Conservation (phyloP, 2,329 filamentous ascomycete species). For the Claviceps humidiphila region DNA sequence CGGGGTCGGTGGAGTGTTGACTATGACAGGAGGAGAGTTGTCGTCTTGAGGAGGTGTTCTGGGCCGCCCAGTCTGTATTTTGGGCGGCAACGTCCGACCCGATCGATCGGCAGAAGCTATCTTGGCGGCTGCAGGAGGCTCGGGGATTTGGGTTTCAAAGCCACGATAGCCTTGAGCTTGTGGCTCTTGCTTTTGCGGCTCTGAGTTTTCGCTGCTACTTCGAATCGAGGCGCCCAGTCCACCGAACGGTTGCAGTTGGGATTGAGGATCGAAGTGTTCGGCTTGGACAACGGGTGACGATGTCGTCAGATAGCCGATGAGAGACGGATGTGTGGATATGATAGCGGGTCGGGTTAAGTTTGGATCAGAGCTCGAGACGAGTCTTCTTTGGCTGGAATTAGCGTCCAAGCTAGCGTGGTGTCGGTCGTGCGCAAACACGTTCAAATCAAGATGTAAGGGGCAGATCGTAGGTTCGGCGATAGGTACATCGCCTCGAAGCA, state of each 20-base stretch:
- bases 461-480: neutral
- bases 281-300: constrained; percentile 55
- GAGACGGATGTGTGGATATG: constrained; percentile 45
- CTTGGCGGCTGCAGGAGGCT: constrained; percentile 18
- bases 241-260: constrained; percentile 21
- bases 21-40: constrained; percentile 38
- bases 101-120: constrained; percentile 16
- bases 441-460: neutral
- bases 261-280: constrained; percentile 26
- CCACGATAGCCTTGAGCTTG: neutral
- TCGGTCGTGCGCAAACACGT: neutral
- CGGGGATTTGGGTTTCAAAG: constrained; percentile 10
- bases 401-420: neutral
- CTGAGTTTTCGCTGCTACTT: constrained; percentile 49
- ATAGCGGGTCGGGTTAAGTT: constrained; percentile 15
- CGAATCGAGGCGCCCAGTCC: constrained; percentile 32
- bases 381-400: constrained; percentile 2
- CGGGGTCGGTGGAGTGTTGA: constrained; percentile 55
- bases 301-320: constrained; percentile 53
- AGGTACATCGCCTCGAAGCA: neutral
- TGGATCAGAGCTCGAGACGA: constrained; percentile 13
- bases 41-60: constrained; percentile 35
- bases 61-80: constrained; percentile 23
- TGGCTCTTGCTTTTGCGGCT: neutral
- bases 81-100: constrained; percentile 15